phyloP scores from a whole-genome alignment of 768 basidiomycete genomes.

The Mycena vitilis region DNA sequence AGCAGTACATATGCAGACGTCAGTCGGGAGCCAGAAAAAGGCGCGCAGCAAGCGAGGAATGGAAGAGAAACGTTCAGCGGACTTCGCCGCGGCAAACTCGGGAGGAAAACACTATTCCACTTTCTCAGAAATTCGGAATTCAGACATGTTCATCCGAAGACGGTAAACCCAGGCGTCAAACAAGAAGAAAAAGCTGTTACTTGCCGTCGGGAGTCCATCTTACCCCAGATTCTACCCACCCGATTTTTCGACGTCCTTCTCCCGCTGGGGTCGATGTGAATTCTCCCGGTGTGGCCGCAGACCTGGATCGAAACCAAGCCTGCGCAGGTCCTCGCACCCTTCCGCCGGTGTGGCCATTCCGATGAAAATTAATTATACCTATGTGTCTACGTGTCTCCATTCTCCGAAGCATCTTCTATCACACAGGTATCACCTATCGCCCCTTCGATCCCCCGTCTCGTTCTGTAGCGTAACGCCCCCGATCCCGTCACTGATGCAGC shows the following conservation, averaged over 20 bases:
- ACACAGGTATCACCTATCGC: slow-evolving; percentile 8
- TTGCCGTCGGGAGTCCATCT: background rate
- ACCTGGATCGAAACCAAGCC: background rate
- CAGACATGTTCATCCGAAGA: background rate
- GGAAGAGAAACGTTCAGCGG: slow-evolving; percentile 6
- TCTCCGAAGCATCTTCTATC: slow-evolving; percentile 28
- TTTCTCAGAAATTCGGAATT: background rate
- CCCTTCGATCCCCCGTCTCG: background rate
- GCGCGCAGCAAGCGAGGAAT: slow-evolving; percentile 9
- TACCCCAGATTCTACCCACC: background rate
- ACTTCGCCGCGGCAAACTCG: slow-evolving; percentile 16
- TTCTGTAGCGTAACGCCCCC: background rate
- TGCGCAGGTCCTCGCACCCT: background rate
- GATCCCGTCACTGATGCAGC: slow-evolving; percentile 12
- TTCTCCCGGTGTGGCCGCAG: background rate
- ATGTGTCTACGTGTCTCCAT: slow-evolving; percentile 27
- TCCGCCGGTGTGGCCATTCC: slow-evolving; percentile 7
- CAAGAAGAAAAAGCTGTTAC: background rate
- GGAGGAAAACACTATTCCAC: background rate
- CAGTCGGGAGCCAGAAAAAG: background rate
- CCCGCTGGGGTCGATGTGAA: background rate
- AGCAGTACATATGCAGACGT: background rate
- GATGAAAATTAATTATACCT: slow-evolving; percentile 24
- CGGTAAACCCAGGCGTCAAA: background rate
- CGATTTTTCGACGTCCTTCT: background rate